These are phyloP conservation scores for Auriscalpium microsporum DNA, from an alignment of 768 basidiomycete genomes.

Conservation along the genomic window DNA sequence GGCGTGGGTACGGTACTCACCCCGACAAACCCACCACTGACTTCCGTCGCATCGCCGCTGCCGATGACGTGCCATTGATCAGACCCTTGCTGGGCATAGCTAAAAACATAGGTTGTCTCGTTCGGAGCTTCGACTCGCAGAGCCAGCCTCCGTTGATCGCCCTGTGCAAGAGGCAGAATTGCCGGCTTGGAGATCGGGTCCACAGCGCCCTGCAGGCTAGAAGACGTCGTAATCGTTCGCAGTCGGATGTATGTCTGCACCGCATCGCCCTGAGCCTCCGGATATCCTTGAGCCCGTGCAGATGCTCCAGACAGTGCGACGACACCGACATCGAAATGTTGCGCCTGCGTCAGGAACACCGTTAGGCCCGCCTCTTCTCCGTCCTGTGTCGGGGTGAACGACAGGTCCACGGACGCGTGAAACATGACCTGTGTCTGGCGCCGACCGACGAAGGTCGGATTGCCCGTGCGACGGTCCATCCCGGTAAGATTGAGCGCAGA, in stretches of 20 bases:
- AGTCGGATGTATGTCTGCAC: constrained; percentile 8
- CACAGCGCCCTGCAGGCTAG: constrained; percentile 5
- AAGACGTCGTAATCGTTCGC: constrained; percentile 7
- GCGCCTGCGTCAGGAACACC: constrained; percentile 22
- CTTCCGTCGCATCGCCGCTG: constrained; percentile 13
- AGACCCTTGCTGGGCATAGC: constrained; percentile 1
- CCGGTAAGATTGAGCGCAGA: constrained; percentile 25
- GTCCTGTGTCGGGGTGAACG: constrained; percentile 17
- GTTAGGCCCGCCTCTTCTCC: constrained; percentile 22
- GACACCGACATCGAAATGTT: constrained; percentile 16
- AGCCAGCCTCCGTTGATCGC: background rate
- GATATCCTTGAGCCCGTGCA: background rate
- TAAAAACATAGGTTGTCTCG: constrained; percentile 9
- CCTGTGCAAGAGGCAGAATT: background rate
- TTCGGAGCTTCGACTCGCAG: constrained; percentile 13
- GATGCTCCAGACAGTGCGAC: constrained; percentile 5
- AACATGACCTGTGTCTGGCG: constrained; percentile 26
- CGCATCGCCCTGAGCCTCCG: background rate
- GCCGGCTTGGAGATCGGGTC: constrained; percentile 10
- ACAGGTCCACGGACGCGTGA: constrained; percentile 16
- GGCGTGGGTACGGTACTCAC: background rate
- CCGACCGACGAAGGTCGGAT: constrained; percentile 24
- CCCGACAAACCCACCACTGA: constrained; percentile 9
- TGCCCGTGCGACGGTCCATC: constrained; percentile 18
- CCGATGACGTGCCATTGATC: constrained; percentile 1